Evolutionary conservation across 106 monocot species (phyloP).

Genomic region (Acorus calamus): DNA sequence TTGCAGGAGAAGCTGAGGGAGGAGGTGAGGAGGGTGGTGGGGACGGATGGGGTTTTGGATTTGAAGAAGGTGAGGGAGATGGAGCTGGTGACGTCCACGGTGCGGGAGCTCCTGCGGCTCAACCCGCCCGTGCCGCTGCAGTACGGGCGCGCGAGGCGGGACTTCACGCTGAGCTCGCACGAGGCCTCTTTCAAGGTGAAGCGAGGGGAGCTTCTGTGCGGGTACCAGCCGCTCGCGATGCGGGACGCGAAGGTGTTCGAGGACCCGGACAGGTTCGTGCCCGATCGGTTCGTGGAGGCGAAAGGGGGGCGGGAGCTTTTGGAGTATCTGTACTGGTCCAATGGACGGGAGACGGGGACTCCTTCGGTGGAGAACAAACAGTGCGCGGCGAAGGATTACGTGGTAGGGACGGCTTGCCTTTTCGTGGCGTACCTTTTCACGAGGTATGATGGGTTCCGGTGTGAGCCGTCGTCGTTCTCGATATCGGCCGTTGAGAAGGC

Average conservation of each 20-base stretch:
- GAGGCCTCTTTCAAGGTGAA: slow-evolving; percentile 27
- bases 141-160: slow-evolving; percentile 44
- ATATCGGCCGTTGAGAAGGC: too few relatives aligned
- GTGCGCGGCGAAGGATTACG: slow-evolving; percentile 70
- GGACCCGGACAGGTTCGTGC: slow-evolving; percentile 32
- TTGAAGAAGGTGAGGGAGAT: slow-evolving; percentile 37
- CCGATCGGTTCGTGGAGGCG: slow-evolving; percentile 35
- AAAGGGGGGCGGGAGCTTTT: slow-evolving; percentile 27
- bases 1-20: slow-evolving; percentile 23
- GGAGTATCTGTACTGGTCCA: slow-evolving; percentile 59
- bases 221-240: slow-evolving; percentile 70
- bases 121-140: slow-evolving; percentile 69
- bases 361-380: slow-evolving; percentile 61
- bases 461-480: slow-evolving; percentile 5
- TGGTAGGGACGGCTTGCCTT: slow-evolving; percentile 47
- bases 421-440: slow-evolving; percentile 42
- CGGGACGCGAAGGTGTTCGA: slow-evolving; percentile 53
- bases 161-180: slow-evolving; percentile 41
- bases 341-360: slow-evolving; percentile 48
- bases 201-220: slow-evolving; percentile 64
- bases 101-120: slow-evolving; percentile 60
- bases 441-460: slow-evolving; percentile 44
- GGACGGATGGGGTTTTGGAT: background rate
- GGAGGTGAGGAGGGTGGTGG: slow-evolving; percentile 28
- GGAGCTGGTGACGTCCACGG: slow-evolving; percentile 53